Evolutionary conservation across 1,284 basidiomycete species (phyloP), one percentile per base, ranked within the genome.

Genomic region (Naganishia sp.): DNA sequence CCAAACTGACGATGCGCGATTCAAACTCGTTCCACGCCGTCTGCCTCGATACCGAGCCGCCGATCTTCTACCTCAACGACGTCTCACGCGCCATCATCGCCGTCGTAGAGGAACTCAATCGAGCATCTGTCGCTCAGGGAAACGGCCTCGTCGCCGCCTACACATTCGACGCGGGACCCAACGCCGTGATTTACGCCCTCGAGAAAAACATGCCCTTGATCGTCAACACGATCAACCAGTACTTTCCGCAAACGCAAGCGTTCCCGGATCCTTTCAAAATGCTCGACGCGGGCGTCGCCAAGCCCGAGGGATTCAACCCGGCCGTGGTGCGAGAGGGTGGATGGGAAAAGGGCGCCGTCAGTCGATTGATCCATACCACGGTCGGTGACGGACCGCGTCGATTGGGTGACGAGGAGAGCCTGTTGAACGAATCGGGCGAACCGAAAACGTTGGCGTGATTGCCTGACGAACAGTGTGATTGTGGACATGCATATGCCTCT

Each of bases 21-120:
- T 95, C 92, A 69, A 99, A 97, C 82, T 90, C 92, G 81, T 99
- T 99, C 86, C 95, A 99, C 78, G 94, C 95, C 28, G 92, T 96
- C 72, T 92, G 90, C 68, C 88, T 99, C 72, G 96, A 99, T 82
- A 99, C 95, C 0, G 85, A 89, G 55, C 96, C 95, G 1, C 96
- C 95, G 54, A 99, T 99, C 81, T 98, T 99, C 80, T 99, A 99
- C 84, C 89, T 99, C 86, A 99, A 98, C 83, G 95, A 99, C 79
- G 91, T 94, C 72, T 90, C 88, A 70, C 85, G 89, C 36, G 80
- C 90, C 33, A 90, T 97, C 80, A 90, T 96, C 74, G 83, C 87
- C 6, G 80, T 95, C 72, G 84, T 99, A 70, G 89, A 92, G 66
- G 96, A 98, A 81, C 88, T 94, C 82, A 99, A 99, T 82, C 86